Base-by-base conservation (phyloP, 345 rosid species). In the Kandelia obovata region DNA sequence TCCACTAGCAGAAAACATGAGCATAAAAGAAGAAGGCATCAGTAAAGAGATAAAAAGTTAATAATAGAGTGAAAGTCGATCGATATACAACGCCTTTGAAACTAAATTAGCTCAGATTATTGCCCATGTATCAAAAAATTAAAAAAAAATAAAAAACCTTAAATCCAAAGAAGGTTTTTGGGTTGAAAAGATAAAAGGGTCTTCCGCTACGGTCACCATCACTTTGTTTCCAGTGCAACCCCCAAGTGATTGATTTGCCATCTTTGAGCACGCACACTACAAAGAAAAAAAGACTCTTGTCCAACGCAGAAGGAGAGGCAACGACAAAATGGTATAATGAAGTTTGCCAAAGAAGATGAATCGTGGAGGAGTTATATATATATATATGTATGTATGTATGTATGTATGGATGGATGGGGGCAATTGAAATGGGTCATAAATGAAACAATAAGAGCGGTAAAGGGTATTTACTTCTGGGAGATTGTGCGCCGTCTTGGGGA, bases 401-500 rank as follows among this genome's bases (percentile, higher is more conserved):
- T 21, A 21, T 28, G 30, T 1, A 2, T 1, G 30, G 30, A 4
- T 2, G 31, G 31, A 4, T 2, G 31, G 43, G 16, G n/a, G n/a
- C 46, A 6, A 28, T 53, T 5, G 16, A 25, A 55, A 15, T 2
- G 5, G 30, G 25, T 53, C 47, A 19, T 66, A 32, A 55, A 21
- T 53, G 61, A 53, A 66, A 32, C 60, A 34, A 34, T 67, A 67
- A 32, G 3, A 16, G 17, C 5, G 5, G 7, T 2, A 25, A 27
- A 26, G 23, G 4, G 28, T 51, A 68, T n/a, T 57, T 28, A 65
- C 4, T 53, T 63, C 49, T 34, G 7, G 68, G 58, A 65, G 71
- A 72, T n/a, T 55, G 71, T 61, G 81, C 76, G 81, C 79, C 81
- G 81, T 61, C 81, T 26, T 47, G 60, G 55, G 53, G 60, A 56